Conservation (phyloP, 345 rosid species). For the Ceriops decandra region DNA sequence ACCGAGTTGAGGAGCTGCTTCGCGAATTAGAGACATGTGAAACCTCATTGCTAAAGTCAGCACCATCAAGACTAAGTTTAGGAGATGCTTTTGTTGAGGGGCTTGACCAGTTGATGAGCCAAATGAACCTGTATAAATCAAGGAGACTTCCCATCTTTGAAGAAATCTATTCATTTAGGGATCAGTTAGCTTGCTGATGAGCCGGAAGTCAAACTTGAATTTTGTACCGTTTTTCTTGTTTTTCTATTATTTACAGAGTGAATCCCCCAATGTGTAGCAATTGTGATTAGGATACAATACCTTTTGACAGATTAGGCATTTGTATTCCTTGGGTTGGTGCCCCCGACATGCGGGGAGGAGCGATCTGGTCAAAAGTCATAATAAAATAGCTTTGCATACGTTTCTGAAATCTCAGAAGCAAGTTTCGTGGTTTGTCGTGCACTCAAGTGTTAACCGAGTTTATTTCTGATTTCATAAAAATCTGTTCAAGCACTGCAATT, state of each 20-base stretch:
- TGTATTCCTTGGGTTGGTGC: too few relatives aligned
- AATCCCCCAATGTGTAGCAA: not conserved
- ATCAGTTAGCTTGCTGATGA: constrained; percentile 55
- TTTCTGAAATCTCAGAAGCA: too few relatives aligned
- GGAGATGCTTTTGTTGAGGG: constrained; percentile 63
- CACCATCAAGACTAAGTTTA: constrained; percentile 3
- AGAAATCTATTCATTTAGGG: constrained; percentile 65
- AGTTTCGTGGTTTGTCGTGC: too few relatives aligned
- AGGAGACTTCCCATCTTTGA: constrained; percentile 88
- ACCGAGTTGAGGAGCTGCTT: constrained; percentile 35
- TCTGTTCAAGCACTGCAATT: too few relatives aligned
- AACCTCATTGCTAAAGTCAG: not conserved
- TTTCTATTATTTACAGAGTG: not conserved
- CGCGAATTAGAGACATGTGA: not conserved
- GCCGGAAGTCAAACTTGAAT: not conserved
- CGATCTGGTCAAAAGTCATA: too few relatives aligned
- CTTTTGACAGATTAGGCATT: too few relatives aligned
- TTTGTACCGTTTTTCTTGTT: not conserved
- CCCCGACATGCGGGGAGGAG: too few relatives aligned
- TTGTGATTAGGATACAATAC: too few relatives aligned
- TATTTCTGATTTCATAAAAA: too few relatives aligned
- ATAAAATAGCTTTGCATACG: too few relatives aligned
- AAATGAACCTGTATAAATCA: constrained; percentile 59
- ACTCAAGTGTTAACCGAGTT: too few relatives aligned
- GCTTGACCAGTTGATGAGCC: constrained; percentile 45